phyloP scores from a whole-genome alignment of 495 filamentous ascomycete genomes.

The Trichoderma reesei region DNA sequence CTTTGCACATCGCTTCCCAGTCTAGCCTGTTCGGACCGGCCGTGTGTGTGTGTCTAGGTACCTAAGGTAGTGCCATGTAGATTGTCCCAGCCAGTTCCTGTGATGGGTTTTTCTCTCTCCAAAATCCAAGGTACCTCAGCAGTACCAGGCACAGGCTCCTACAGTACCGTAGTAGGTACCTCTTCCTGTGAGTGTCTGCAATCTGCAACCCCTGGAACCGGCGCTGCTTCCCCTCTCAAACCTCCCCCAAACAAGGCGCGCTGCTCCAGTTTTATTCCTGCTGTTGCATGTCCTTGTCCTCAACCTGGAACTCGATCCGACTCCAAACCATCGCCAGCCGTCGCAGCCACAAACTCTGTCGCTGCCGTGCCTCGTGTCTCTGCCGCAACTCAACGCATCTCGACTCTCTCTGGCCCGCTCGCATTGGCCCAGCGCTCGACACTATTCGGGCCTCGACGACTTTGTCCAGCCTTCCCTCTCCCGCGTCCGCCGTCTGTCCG shows the following conservation, averaged over 20 bases:
- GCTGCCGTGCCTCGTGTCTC: not conserved
- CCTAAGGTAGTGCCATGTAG: no score
- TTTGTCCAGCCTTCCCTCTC: not conserved
- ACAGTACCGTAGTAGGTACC: no score
- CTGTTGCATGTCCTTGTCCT: no score
- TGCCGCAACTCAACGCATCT: not conserved
- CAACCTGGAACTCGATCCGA: not conserved
- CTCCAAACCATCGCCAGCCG: not conserved
- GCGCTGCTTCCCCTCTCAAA: not conserved
- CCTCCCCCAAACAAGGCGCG: slow-evolving; percentile 3
- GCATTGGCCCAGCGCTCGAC: no score
- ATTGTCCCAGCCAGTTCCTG: no score
- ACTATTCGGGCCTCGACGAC: no score
- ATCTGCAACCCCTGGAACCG: not conserved
- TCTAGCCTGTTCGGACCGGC: not conserved
- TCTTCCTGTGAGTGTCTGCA: no score
- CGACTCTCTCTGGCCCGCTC: not conserved
- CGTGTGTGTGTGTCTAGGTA: no score
- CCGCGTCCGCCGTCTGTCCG: not conserved
- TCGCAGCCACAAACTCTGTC: not conserved
- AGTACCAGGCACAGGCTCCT: no score
- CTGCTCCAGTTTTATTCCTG: slow-evolving; percentile 3
- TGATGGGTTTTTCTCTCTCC: no score
- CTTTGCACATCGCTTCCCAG: not conserved
- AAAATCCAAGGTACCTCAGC: no score